Base-by-base conservation (phyloP, 2,329 filamentous ascomycete genomes). In the Colletotrichum lupini region DNA sequence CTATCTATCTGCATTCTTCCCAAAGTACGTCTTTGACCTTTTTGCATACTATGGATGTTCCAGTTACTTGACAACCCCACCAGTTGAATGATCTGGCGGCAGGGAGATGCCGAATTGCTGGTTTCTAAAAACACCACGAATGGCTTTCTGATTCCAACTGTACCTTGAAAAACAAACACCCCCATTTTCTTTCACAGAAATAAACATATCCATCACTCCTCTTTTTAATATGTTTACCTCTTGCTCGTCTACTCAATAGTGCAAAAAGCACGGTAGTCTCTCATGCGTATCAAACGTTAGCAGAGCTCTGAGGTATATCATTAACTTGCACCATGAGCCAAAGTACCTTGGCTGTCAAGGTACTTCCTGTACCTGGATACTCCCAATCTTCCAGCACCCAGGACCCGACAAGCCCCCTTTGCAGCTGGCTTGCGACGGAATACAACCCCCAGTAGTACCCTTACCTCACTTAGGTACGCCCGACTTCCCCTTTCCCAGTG, bases 401-500 rank as follows among this genome's bases (percentile, higher is more conserved):
- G 59, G 9, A 49, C 26, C 59, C 16, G 28, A 22, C 32, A 26
- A 60, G 58, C 58, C 57, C 59, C 37, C 26, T n/a, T 61, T 32
- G 22, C 35, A 12, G 58, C 58, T 46, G 35, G 22, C 22, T 57
- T 49, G 7, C 19, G 42, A 49, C 19, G 19, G 42, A 19, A 49
- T 53, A 42, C 32, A 24, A 22, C 46, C 52, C 55, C 30, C 53
- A 58, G 59, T 26, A n/a, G 67, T n/a, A 57, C 37, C 16, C 37
- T 35, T 11, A 35, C 35, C 14, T 35, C 32, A 35, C 32, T 35
- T 35, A 35, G 32, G 19, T 22, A 49, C 42, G 19, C 42, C 19
- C 19, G 19, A 49, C 42, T 66, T 53, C 24, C 30, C 28, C 24
- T 55, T 16, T 69, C 32, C 28, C 46, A 72, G 53, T 64, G 42